Percentiles rank a stretch among this genome's conserved stretches.
These are phyloP conservation scores for Podaxis sp. DNA, from an alignment of 768 basidiomycete species.

Conservation along the genomic window DNA sequence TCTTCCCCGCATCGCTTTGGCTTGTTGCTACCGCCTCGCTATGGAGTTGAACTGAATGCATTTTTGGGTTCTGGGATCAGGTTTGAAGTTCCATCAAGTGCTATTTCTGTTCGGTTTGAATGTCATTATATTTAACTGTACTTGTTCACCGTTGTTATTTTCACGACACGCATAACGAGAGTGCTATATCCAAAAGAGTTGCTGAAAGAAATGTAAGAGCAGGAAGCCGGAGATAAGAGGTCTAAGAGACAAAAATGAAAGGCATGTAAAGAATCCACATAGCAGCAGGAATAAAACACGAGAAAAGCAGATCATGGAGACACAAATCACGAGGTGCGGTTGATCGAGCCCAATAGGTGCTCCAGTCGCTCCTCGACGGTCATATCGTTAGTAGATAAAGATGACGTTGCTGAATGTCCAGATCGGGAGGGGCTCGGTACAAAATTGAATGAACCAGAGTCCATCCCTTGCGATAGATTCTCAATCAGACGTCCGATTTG, in stretches of 20 bases:
- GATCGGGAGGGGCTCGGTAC: slow-evolving; percentile 37
- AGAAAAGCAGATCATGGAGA: slow-evolving; percentile 25
- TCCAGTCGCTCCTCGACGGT: slow-evolving; percentile 78
- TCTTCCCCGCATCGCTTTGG: not conserved
- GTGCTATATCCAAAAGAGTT: slow-evolving; percentile 1
- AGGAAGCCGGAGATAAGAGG: slow-evolving; percentile 15
- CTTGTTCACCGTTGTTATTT: not conserved
- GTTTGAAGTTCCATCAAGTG: not conserved
- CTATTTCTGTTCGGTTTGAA: not conserved
- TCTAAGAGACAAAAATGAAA: slow-evolving; percentile 23
- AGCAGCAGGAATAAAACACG: slow-evolving; percentile 21
- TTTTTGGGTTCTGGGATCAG: not conserved
- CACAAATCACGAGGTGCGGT: slow-evolving; percentile 24
- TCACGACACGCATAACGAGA: slow-evolving; percentile 14
- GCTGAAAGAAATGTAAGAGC: not conserved
- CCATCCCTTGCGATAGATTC: slow-evolving; percentile 76
- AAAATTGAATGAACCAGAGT: slow-evolving; percentile 84
- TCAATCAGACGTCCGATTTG: slow-evolving; percentile 86
- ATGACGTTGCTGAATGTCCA: slow-evolving; percentile 61
- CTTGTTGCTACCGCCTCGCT: not conserved
- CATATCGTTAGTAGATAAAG: slow-evolving; percentile 63
- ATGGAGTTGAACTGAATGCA: not conserved
- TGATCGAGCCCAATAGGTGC: slow-evolving; percentile 60
- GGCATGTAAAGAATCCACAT: slow-evolving; percentile 8
- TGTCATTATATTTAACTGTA: slow-evolving; percentile 5